Conservation (phyloP, 345 rosid species). For the Firmiana major region DNA sequence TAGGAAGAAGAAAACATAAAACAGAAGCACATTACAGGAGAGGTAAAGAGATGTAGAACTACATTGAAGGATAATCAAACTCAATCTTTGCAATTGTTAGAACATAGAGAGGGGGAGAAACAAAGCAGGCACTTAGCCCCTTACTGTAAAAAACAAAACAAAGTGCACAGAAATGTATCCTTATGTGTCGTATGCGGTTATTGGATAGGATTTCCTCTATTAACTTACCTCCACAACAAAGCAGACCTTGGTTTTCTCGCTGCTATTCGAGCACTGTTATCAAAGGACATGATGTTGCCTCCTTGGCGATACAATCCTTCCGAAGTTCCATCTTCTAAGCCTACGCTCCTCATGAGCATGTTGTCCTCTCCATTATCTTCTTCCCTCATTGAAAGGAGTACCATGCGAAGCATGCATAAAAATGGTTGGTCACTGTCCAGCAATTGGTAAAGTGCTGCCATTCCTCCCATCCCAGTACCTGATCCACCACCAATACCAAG, state of each 20-base stretch:
- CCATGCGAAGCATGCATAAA: constrained; percentile 99
- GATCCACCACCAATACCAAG: constrained; percentile 99
- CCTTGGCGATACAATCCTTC: constrained; percentile 46
- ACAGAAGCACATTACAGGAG: neutral
- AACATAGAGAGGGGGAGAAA: neutral
- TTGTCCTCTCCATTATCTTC: constrained; percentile 79
- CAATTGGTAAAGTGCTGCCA: constrained; percentile 92
- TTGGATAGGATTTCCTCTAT: neutral
- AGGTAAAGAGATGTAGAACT: neutral
- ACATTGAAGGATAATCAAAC: neutral
- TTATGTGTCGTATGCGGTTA: neutral
- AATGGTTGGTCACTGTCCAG: constrained; percentile 99
- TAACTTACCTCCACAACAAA: constrained; percentile 85
- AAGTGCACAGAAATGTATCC: neutral
- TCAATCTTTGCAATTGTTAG: neutral
- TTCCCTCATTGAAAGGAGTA: constrained; percentile 95
- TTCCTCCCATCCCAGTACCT: constrained; percentile 99
- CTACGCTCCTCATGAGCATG: constrained; percentile 60
- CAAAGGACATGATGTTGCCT: constrained; percentile 37
- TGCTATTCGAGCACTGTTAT: constrained; percentile 51
- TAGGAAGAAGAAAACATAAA: neutral
- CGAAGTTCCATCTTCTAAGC: constrained; percentile 43
- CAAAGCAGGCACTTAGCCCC: neutral
- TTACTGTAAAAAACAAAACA: neutral
- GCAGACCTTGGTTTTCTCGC: constrained; percentile 77